Evolutionary conservation across 2,329 filamentous ascomycete genomes (phyloP), one percentile per base, ranked within the genome.

Genomic region (Fusarium poae): DNA sequence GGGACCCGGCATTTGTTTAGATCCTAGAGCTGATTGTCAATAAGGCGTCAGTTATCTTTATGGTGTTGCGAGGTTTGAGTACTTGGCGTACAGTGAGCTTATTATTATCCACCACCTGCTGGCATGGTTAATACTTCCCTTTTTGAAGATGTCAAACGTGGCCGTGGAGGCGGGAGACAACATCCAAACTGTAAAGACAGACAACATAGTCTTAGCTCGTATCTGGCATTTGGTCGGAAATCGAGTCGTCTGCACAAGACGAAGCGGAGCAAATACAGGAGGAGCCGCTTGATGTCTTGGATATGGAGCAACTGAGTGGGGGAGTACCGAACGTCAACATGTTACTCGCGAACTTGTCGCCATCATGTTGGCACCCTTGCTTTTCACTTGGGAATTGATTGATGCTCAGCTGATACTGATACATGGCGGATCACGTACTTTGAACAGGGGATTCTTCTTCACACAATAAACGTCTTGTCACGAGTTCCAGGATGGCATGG

Each of bases 1-100:
- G 32, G 69, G 68, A 67, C 60, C 55, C 65, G 57, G 68, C 49
- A 71, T 52, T 67, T 63, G 51, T 32, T 51, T 32, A 69, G 65
- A 64, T 67, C 62, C 59, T 56, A 30, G 53, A 53, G 37, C 25
- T 50, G 48, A 18, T 34, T 50, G 52, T 57, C 45, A 55, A 20
- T n/a, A 39, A 45, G 30, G 23, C 21, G 23, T 42, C 57, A 45
- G 37, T 27, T 30, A 42, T 58, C 45, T 53, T 50, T 25, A 50
- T 48, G 57, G 53, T 70, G 58, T 55, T 70, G 43, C 35, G 29
- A 70, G 66, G 23, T 21, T 54, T 34, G 35, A 49, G 29, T 43
- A 35, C 53, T 42, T 34, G 45, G 30, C 42, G 23, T 44, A 32
- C n/a, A 35, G 58, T 34, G 62, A 43, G 61, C 57, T 67, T 63